phyloP scores from a whole-genome alignment of 768 basidiomycete species.

The Hygrocybe punicea region DNA sequence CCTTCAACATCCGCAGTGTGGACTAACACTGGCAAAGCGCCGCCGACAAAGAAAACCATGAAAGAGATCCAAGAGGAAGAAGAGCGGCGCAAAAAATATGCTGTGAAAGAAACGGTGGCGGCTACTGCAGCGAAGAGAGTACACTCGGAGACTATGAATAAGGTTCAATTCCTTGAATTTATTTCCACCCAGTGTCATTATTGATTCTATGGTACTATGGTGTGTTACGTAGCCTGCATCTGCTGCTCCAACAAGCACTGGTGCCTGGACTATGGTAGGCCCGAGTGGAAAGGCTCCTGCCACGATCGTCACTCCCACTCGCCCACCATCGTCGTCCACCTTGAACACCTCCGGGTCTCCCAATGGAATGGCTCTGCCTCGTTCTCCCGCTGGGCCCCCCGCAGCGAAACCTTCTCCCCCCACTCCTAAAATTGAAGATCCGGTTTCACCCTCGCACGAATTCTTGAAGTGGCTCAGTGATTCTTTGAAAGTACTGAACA shows the following conservation, averaged over 20 bases:
- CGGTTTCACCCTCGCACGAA: conserved; percentile 74
- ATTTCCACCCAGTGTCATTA: not conserved
- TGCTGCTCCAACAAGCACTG: conserved; percentile 16
- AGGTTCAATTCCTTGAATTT: conserved; percentile 43
- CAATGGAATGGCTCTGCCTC: conserved; percentile 39
- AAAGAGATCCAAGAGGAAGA: conserved; percentile 99
- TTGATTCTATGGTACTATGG: not conserved
- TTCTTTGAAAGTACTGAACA: conserved; percentile 75
- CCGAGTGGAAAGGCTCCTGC: conserved; percentile 59
- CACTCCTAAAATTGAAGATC: conserved; percentile 53
- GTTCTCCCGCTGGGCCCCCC: conserved; percentile 34
- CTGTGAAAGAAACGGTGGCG: conserved; percentile 56
- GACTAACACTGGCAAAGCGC: conserved; percentile 59
- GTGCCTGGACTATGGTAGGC: conserved; percentile 87
- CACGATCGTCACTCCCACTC: conserved; percentile 33
- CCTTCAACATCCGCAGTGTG: conserved; percentile 56
- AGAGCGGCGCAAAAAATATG: conserved; percentile 72
- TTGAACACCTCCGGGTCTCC: conserved; percentile 28
- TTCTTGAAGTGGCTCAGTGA: conserved; percentile 91
- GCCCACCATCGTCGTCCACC: conserved; percentile 33
- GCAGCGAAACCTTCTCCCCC: conserved; percentile 32
- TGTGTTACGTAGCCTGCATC: not conserved
- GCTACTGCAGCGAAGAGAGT: conserved; percentile 56
- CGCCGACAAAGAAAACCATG: conserved; percentile 80
- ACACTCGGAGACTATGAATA: conserved; percentile 76